Percentiles rank a stretch among this genome's conserved stretches.
phyloP scores from a whole-genome alignment of 352 stramenopile species.

The Globisporangium perplexum region DNA sequence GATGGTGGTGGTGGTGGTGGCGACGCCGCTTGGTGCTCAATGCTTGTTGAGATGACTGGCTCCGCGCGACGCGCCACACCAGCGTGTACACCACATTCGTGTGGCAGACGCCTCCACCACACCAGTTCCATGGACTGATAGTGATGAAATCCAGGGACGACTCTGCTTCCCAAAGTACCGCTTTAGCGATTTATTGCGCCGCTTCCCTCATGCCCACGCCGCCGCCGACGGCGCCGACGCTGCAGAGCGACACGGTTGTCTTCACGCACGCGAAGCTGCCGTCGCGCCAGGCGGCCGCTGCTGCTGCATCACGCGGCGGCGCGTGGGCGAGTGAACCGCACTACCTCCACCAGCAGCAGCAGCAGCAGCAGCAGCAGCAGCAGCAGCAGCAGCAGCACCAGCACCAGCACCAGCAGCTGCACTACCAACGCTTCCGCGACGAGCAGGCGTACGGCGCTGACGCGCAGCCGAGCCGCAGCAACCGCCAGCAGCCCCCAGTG shows the following conservation, averaged over 20 bases:
- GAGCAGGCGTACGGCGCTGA: not conserved
- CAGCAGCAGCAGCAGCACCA: too few species aligned
- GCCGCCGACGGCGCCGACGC: conserved; percentile 9
- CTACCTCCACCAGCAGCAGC: too few species aligned
- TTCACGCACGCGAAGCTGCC: conserved; percentile 55
- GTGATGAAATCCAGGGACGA: not conserved
- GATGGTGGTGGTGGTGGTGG: not conserved
- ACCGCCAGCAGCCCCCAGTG: too few species aligned
- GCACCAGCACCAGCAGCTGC: conserved; percentile 2
- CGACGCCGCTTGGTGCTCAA: not conserved
- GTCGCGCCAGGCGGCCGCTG: conserved; percentile 21
- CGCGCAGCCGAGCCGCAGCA: too few species aligned
- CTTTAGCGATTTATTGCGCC: too few species aligned
- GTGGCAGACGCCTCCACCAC: not conserved
- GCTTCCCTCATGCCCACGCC: too few species aligned
- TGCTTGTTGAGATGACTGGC: not conserved
- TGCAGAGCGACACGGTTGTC: conserved; percentile 56
- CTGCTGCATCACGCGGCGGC: not conserved
- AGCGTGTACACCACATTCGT: not conserved
- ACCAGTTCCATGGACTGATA: not conserved
- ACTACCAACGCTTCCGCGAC: not conserved
- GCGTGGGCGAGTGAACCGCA: not conserved
- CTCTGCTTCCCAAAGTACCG: too few species aligned
- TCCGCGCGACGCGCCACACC: not conserved
- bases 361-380: too few species aligned